Base-by-base conservation (phyloP, 768 basidiomycete genomes). In the Boletus vermiculosoides region DNA sequence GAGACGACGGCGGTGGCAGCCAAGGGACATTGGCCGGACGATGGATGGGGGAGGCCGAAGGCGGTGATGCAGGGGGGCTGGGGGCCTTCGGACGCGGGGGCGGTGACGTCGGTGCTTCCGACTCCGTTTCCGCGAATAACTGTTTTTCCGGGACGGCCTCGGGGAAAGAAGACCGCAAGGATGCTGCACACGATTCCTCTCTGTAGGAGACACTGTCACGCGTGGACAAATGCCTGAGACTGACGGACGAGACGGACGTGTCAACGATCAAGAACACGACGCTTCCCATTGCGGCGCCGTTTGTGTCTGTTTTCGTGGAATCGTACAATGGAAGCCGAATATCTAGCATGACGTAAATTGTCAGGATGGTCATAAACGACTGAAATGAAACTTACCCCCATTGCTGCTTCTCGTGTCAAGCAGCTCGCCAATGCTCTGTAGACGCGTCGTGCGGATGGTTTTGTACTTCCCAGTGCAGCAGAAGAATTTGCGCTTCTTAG, bases 321-420 rank as follows among this genome's bases (percentile, higher is more conserved):
- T 69, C 62, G 56, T 63, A 70, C 63, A 70, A 71, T 71, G 69
- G 69, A 70, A 70, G 69, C 25, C 55, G 67, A 37, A 70, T 51
- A n/a, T 36, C 69, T 70, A 45, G 30, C 39, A 41, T 66, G 66
- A 70, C 69, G 69, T 70, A 70, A 70, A 67, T 34, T 52, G 50
- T 66, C 30, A 71, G 61, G 56, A 63, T 16, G 52, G 61, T 63
- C 63, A 70, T 65, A 66, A 65, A 61, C 59, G 59, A 50, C 61
- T 66, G 34, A 69, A 68, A 71, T 69, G 69, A 70, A 65, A 59
- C 68, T 53, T 61, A 54, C 69, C 67, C 55, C 67, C 69, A 56
- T 50, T 34, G 61, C 48, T 59, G 53, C 53, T 63, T 70, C 67
- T 55, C 59, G 59, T 59, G 65, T 58, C 67, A 55, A 70, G 63